Evolutionary conservation across 192 early-diverging fungal genomes (phyloP), one percentile per base, ranked within the genome.

Genomic region (Podila verticillata): DNA sequence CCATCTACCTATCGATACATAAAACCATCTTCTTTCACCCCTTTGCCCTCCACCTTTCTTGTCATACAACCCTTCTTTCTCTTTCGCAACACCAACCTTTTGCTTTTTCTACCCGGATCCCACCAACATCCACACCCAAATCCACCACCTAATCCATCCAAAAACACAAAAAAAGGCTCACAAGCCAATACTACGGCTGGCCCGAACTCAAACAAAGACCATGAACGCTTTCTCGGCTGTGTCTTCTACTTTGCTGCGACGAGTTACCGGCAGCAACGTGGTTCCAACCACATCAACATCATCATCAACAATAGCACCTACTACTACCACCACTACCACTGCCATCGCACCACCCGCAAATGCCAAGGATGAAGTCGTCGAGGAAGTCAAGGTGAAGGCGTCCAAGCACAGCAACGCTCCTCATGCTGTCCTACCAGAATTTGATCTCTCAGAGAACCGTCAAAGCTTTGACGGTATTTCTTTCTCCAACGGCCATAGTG

Each of bases 191-290:
- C 7, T 44, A 44, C 57, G 15, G 35, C 47, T 29, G 20, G 17
- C 49, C 56, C 49, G 20, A 36, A 39, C 49, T 22, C 35, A 30
- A 9, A 39, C 17, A 10, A 6, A 3, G 51, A 58, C 30, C 4
- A 79, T 79, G 75, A 65, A 71, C 57, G 68, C 75, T 13, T 79
- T 79, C 60, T 67, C 68, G 51, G 68, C 71, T 22, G 62, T 79
- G 20, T 75, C 73, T 26, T 70, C 74, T 13, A 22, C 59, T 15
- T 57, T 79, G 30, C 34, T 79, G 39, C 68, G 66, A 58, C 44
- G 75, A 66, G 48, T 49, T 26, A 61, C 57, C 15, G 61, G 63
- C 58, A 57, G 22, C 29, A 36, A 26, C 9, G 12, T 26, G 7
- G 75, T 72, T 44, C 39, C 39, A 28, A 32, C 30, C 29, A 31